phyloP scores from a whole-genome alignment of 208 protist genomes.

The Tritrichomonas foetus region DNA sequence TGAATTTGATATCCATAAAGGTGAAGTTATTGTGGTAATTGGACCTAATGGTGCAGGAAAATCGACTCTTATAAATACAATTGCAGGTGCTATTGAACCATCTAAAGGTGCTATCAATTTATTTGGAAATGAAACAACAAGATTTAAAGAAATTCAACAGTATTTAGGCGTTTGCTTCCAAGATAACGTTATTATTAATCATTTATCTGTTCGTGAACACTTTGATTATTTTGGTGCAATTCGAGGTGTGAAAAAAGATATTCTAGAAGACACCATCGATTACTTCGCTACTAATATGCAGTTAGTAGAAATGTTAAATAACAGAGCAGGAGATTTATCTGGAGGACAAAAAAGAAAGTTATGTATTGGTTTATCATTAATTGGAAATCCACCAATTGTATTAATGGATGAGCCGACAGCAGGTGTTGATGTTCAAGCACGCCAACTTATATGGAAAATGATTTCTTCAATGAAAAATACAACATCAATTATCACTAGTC shows the following conservation, averaged over 20 bases:
- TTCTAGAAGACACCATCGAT: not conserved
- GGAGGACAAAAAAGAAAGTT: slow-evolving; percentile 39
- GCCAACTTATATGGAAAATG: slow-evolving; percentile 16
- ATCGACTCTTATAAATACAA: not conserved
- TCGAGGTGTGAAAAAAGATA: not conserved
- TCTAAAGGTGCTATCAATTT: not conserved
- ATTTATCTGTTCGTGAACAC: not conserved
- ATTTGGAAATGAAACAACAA: not conserved
- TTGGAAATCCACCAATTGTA: slow-evolving; percentile 31
- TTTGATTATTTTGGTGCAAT: slow-evolving; percentile 28
- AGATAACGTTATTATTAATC: not conserved
- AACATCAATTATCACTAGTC: too few species aligned
- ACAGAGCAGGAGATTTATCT: slow-evolving; percentile 20
- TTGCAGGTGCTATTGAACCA: not conserved
- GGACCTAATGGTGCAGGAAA: slow-evolving; percentile 39
- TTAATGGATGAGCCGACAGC: too few species aligned
- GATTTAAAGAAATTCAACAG: not conserved
- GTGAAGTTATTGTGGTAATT: slow-evolving; percentile 24
- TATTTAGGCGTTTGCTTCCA: slow-evolving; percentile 22
- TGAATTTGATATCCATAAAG: not conserved
- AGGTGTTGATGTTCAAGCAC: too few species aligned
- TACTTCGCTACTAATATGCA: not conserved
- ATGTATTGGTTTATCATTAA: not conserved
- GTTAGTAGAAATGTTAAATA: not conserved
- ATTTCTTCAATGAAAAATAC: not conserved